phyloP scores from a whole-genome alignment of 1,284 basidiomycete genomes.

The Schizophyllum commune region DNA sequence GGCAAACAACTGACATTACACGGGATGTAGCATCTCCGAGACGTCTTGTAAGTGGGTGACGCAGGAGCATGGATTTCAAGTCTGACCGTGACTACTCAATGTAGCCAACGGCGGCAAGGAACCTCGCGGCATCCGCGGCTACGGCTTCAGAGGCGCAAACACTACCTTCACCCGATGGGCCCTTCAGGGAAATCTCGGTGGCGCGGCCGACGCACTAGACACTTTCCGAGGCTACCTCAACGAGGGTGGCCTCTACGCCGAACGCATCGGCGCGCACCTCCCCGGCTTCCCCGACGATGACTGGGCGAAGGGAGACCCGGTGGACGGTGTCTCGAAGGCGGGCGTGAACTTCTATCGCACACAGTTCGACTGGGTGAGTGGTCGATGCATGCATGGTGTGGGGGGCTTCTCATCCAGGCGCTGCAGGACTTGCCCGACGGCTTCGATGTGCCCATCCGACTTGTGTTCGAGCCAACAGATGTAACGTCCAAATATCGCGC shows the following conservation, averaged over 20 bases:
- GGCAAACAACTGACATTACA: neutral
- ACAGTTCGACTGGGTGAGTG: slow-evolving; percentile 26
- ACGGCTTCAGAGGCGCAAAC: slow-evolving; percentile 31
- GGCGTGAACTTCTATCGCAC: slow-evolving; percentile 49
- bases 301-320: slow-evolving; percentile 32
- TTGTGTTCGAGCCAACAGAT: slow-evolving; percentile 32
- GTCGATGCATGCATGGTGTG: slow-evolving; percentile 20
- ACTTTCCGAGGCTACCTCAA: slow-evolving; percentile 42
- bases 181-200: slow-evolving; percentile 45
- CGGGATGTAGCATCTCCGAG: slow-evolving; percentile 29
- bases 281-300: slow-evolving; percentile 37
- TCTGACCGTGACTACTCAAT: neutral
- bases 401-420: neutral
- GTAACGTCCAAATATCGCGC: slow-evolving; percentile 38
- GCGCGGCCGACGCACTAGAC: slow-evolving; percentile 29
- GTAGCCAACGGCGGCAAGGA: slow-evolving; percentile 41
- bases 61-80: neutral
- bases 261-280: slow-evolving; percentile 45
- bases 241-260: slow-evolving; percentile 45
- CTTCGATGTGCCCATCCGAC: slow-evolving; percentile 36
- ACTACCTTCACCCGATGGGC: slow-evolving; percentile 38
- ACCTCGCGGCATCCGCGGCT: slow-evolving; percentile 45
- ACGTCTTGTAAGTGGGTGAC: slow-evolving; percentile 33
- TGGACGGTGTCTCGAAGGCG: slow-evolving; percentile 29
- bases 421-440: slow-evolving; percentile 22